Conservation (phyloP, 768 basidiomycete species). For the Paxillus ammoniavirescens region DNA sequence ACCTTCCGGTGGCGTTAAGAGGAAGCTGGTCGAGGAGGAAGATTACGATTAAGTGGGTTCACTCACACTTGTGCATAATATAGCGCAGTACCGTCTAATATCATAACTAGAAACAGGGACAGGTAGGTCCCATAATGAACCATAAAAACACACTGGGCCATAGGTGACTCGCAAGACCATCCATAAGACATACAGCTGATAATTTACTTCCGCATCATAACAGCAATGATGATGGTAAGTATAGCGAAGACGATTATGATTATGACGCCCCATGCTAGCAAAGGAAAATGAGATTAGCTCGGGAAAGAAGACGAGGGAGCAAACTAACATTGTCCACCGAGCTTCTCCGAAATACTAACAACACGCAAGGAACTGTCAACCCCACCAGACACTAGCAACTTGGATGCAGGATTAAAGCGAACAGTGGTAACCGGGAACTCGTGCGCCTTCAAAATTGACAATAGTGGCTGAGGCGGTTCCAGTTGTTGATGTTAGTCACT, state of each 20-base stretch:
- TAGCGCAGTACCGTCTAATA: constrained; percentile 25
- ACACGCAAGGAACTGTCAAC: constrained; percentile 87
- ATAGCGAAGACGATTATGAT: constrained; percentile 43
- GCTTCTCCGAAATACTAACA: constrained; percentile 63
- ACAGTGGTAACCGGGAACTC: constrained; percentile 92
- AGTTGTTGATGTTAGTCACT: neutral
- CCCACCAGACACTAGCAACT: constrained; percentile 83
- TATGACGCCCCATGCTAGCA: constrained; percentile 38
- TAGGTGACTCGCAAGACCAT: neutral
- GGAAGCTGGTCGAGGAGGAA: constrained; percentile 83
- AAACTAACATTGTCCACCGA: constrained; percentile 53
- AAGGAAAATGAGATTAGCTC: constrained; percentile 24
- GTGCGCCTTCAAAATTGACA: constrained; percentile 90
- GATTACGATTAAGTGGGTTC: constrained; percentile 63
- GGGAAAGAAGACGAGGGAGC: constrained; percentile 23
- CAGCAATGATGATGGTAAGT: constrained; percentile 41
- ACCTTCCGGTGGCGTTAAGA: constrained; percentile 65
- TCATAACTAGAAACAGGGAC: constrained; percentile 23
- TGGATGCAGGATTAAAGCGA: constrained; percentile 81
- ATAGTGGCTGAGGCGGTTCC: constrained; percentile 59
- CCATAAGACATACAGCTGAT: neutral
- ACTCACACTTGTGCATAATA: neutral
- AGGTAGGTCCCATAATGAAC: neutral
- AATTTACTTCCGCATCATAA: constrained; percentile 34
- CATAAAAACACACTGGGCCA: constrained; percentile 5